Evolutionary conservation across 2,329 filamentous ascomycete genomes (phyloP), one percentile per base, ranked within the genome.

Genomic region (Dactylellina parvicollis): DNA sequence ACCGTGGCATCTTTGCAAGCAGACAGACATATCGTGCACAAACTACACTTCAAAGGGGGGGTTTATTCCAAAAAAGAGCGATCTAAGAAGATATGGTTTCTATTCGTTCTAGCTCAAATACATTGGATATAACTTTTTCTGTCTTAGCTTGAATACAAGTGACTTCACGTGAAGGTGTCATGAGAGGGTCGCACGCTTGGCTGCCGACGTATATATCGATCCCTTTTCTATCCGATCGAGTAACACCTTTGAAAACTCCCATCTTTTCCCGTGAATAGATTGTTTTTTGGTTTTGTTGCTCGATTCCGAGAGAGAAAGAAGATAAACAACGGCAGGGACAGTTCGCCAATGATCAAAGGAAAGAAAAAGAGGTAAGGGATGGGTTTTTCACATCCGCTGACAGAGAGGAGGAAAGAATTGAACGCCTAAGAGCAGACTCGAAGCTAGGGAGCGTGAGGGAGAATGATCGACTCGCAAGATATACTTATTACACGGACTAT

Each of bases 401-500:
- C 2, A 60, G 24, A 36, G 12, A 22, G 30, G 20, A 26, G 30
- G 38, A 44, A 30, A 40, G 24, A 22, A 62, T 22, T 18, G 38
- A 61, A 62, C 49, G 57, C 56, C 50, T 57, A 64, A 56, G 52
- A 59, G 64, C 38, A 30, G n/a, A 36, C 22, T 28, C 30, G 24
- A 40, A 65, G 26, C 47, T 56, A 71, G 40, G 47, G 65, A 54
- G 30, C 40, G 56, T 36, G 54, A 30, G 22, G 14, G 44, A 67
- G 52, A 65, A 59, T 36, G 52, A 57, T 52, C 44, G 57, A 59
- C 57, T 52, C 59, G 66, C 66, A 64, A 72, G 57, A 64, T 71
- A 64, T 50, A 72, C 66, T 72, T 54, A 64, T 72, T 72, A 71
- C 66, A 72, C 34, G 26, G 34, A 54, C 30, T 50, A 54, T 71